Evolutionary conservation across 371 early-diverging fungal species (phyloP).

Genomic region (Phascolomyces articulosus): DNA sequence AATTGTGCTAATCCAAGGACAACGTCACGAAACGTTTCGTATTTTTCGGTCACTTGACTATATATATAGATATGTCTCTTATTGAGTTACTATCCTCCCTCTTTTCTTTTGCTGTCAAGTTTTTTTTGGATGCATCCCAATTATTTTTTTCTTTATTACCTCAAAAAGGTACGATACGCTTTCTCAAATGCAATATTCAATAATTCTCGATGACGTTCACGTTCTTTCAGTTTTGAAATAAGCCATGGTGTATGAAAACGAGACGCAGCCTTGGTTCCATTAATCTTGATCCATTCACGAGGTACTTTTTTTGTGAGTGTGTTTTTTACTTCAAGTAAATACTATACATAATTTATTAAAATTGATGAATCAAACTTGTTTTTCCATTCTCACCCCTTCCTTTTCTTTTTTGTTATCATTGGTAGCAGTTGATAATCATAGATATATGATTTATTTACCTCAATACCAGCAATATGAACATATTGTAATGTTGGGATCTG

Average conservation of each 20-base stretch:
- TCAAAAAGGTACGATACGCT: slow-evolving; percentile 61
- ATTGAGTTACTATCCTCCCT: neutral
- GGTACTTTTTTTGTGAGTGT: slow-evolving; percentile 61
- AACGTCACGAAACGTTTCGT: slow-evolving; percentile 66
- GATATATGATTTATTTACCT: slow-evolving; percentile 37
- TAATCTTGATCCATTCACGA: slow-evolving; percentile 76
- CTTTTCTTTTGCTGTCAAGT: too few species aligned
- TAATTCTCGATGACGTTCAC: slow-evolving; percentile 75
- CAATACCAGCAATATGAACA: slow-evolving; percentile 60
- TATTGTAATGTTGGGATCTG: slow-evolving; percentile 53
- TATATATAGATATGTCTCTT: neutral
- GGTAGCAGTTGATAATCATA: neutral
- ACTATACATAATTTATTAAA: slow-evolving; percentile 31
- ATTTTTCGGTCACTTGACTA: slow-evolving; percentile 51
- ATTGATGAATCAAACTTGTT: too few species aligned
- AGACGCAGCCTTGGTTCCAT: slow-evolving; percentile 76
- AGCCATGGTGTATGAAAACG: slow-evolving; percentile 84
- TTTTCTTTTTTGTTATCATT: too few species aligned
- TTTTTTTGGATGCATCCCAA: too few species aligned
- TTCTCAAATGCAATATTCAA: slow-evolving; percentile 59
- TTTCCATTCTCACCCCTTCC: too few species aligned
- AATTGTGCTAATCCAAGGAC: slow-evolving; percentile 65
- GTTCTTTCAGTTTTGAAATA: slow-evolving; percentile 64
- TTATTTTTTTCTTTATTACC: slow-evolving; percentile 13
- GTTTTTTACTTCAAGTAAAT: slow-evolving; percentile 70